Conservation (phyloP, 2,329 filamentous ascomycete genomes). For the Venturia oleaginea region DNA sequence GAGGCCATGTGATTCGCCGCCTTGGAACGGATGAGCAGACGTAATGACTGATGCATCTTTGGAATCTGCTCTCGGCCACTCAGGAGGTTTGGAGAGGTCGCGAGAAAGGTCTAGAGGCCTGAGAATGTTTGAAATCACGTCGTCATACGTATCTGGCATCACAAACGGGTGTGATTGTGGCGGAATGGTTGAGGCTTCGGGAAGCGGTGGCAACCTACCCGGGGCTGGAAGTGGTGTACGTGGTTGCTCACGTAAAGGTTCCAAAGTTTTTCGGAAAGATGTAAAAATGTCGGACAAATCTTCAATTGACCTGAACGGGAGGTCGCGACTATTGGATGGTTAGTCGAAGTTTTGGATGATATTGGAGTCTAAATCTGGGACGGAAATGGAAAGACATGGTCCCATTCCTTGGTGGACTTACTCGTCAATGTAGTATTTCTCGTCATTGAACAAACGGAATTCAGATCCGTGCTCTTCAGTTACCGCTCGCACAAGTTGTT, state of each 20-base stretch:
- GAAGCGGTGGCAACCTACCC: constrained; percentile 48
- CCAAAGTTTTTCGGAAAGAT: constrained; percentile 61
- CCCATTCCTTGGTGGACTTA: constrained; percentile 34
- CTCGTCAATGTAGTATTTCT: constrained; percentile 76
- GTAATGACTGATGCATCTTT: constrained; percentile 19
- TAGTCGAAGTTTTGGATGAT: constrained; percentile 5
- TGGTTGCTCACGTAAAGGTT: constrained; percentile 59
- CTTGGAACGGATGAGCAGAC: constrained; percentile 57
- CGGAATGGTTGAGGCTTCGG: constrained; percentile 42
- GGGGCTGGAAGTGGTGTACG: constrained; percentile 48
- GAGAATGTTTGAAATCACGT: constrained; percentile 45
- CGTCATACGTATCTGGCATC: constrained; percentile 48
- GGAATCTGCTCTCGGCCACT: constrained; percentile 32
- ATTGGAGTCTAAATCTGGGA: neutral
- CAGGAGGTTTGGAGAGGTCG: constrained; percentile 43
- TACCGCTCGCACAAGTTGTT: constrained; percentile 44
- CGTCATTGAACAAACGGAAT: constrained; percentile 60
- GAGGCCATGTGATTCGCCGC: constrained; percentile 55
- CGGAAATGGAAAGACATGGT: neutral
- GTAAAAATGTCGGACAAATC: constrained; percentile 70
- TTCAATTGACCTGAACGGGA: constrained; percentile 46
- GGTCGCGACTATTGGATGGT: constrained; percentile 48
- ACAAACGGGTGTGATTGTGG: constrained; percentile 53
- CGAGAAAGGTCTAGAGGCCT: constrained; percentile 44
- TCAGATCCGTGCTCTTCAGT: constrained; percentile 46